Percentiles rank a stretch among this genome's conserved stretches.
phyloP scores from a whole-genome alignment of 208 protist genomes.

The Naegleria lovaniensis region DNA sequence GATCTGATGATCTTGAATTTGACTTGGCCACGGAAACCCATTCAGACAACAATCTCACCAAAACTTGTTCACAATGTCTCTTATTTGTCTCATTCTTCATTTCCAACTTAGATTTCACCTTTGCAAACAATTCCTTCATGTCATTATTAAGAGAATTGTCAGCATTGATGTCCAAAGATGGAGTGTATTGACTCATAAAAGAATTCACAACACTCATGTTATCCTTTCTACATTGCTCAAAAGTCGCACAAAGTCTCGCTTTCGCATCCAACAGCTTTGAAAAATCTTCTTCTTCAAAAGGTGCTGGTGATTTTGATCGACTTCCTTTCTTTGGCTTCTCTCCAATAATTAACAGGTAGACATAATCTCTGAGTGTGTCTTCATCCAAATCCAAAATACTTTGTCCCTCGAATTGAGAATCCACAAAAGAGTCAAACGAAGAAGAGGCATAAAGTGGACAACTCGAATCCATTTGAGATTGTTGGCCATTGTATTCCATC shows the following conservation, averaged over 20 bases:
- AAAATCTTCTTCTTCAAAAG: background rate
- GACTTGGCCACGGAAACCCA: background rate
- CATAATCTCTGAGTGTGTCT: background rate
- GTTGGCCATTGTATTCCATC: background rate
- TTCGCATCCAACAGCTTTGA: background rate
- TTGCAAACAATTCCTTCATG: background rate
- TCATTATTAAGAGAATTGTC: background rate
- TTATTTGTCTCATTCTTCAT: background rate
- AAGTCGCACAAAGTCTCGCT: background rate
- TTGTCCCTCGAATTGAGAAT: background rate
- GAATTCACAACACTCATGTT: background rate
- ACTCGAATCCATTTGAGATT: no score
- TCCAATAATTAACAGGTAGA: background rate
- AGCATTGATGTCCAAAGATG: background rate
- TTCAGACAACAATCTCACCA: background rate
- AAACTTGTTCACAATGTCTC: background rate
- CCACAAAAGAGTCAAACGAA: background rate
- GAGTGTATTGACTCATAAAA: background rate
- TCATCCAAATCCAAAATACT: background rate
- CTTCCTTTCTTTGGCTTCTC: background rate
- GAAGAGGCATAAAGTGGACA: no score
- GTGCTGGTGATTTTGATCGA: background rate
- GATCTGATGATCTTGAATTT: background rate
- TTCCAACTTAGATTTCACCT: background rate
- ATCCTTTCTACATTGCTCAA: background rate